Base-by-base conservation (phyloP, 2,329 filamentous ascomycete genomes). In the Colletotrichum horii region DNA sequence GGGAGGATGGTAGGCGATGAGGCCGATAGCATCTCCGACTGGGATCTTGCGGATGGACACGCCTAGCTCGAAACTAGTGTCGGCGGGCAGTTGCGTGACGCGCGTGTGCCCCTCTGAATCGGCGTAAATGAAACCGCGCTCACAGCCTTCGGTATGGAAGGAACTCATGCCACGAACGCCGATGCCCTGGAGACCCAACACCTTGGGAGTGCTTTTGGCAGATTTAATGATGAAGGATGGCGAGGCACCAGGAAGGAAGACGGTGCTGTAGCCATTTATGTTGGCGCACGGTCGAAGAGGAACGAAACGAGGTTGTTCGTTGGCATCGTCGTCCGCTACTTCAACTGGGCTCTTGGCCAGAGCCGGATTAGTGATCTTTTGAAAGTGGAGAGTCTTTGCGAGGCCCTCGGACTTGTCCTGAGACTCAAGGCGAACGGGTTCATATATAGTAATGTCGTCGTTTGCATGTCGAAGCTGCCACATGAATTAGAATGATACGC, bases 361-460 rank as follows among this genome's bases (percentile, higher is more conserved):
- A 34, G 90, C 88, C 19, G 92, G 87, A 79, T 96, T 96, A 2
- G 91, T 84, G 1, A 94, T 85, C 83, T 98, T 98, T 71, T 93
- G 88, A 83, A 98, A 98, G 70, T 92, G 91, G 14, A 98, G 86
- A 9, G 89, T 90, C 28, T 87, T 85, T 2, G 89, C 86, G 78
- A 93, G 89, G 8, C 88, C 83, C 32, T 85, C 78, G 9, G 81
- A 79, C n/a, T 75, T 77, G 72, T 80, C 82, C 71, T 83, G 83
- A 32, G 80, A 81, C 52, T 81, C 85, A 76, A 86, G 86, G 56
- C 91, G 89, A 79, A 95, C 94, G 2, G 96, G 96, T 82, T 97
- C 93, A 82, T 98, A 99, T 61, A 98, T 90, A 14, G 94, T 94
- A 38, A 98, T 86, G 81, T 98, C 96, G 78, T 98, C 94, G 75